phyloP scores from a whole-genome alignment of 2,329 filamentous ascomycete genomes.

The Penicillium palitans region DNA sequence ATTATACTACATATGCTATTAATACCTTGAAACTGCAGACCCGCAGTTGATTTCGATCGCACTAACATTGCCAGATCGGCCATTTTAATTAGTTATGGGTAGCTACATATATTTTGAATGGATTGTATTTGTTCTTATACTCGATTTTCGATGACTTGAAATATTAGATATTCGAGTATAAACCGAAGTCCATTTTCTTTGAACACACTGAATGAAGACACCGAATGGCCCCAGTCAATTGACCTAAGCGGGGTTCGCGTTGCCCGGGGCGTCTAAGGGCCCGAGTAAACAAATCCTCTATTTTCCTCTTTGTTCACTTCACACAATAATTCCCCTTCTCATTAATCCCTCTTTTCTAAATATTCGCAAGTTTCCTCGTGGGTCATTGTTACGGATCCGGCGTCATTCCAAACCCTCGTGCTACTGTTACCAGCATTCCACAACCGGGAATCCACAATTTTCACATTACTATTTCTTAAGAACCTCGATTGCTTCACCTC shows the following conservation, averaged over 20 bases:
- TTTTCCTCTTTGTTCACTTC: neutral
- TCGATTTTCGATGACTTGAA: too few relatives aligned
- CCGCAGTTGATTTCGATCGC: conserved; percentile 7
- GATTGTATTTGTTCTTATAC: neutral
- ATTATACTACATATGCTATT: neutral
- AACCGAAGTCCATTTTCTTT: neutral
- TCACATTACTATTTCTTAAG: neutral
- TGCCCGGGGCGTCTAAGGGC: conserved; percentile 9
- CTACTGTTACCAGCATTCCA: conserved; percentile 8
- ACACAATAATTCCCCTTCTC: neutral
- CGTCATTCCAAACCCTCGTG: conserved; percentile 10
- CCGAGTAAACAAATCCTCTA: conserved; percentile 10
- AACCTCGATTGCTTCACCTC: neutral
- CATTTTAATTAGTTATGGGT: neutral
- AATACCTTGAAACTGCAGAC: conserved; percentile 5
- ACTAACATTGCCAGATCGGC: conserved; percentile 1
- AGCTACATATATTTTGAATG: neutral
- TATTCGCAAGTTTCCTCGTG: neutral
- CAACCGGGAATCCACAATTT: neutral
- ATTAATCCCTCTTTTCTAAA: neutral
- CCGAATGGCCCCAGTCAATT: neutral
- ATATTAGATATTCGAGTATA: neutral
- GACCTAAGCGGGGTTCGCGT: conserved; percentile 9
- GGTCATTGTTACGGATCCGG: conserved; percentile 5
- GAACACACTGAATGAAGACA: neutral